phyloP scores from a whole-genome alignment of 2,329 filamentous ascomycete genomes.

The Colletotrichum filicis region DNA sequence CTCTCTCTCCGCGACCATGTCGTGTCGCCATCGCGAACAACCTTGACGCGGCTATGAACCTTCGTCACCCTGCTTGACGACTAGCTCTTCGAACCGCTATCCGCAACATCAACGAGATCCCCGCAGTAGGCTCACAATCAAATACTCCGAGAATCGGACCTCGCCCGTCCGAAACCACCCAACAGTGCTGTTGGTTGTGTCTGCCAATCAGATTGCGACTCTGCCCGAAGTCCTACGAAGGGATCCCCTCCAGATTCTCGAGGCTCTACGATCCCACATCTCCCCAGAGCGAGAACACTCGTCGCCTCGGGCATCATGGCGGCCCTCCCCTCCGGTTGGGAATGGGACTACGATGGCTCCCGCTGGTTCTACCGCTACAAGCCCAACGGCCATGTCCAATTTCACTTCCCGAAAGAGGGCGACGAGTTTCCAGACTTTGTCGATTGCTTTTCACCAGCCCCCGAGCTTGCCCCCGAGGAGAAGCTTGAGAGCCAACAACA shows the following conservation, averaged over 20 bases:
- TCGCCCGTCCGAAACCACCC: no score
- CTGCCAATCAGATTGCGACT: background rate
- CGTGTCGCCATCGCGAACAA: background rate
- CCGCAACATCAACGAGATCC: background rate
- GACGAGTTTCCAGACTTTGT: conserved; percentile 68
- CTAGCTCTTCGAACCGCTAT: background rate
- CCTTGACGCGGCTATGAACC: conserved; percentile 1
- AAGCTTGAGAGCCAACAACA: conserved; percentile 63
- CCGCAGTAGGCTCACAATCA: background rate
- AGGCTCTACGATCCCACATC: background rate
- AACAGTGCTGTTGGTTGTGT: background rate
- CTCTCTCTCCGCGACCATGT: background rate
- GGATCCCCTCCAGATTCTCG: background rate
- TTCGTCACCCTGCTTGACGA: background rate
- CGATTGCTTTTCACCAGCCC: conserved; percentile 46
- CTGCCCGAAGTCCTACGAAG: background rate
- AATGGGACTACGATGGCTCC: conserved; percentile 66
- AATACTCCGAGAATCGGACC: background rate
- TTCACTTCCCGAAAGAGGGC: conserved; percentile 65
- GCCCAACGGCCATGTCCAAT: conserved; percentile 64
- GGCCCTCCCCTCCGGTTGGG: conserved; percentile 64
- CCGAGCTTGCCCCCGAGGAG: conserved; percentile 62
- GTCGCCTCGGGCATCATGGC: conserved; percentile 44
- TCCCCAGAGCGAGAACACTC: background rate
- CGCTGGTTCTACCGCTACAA: conserved; percentile 70